Evolutionary conservation across 2,329 filamentous ascomycete genomes (phyloP), one percentile per base, ranked within the genome.

Genomic region (Fusarium sp.): DNA sequence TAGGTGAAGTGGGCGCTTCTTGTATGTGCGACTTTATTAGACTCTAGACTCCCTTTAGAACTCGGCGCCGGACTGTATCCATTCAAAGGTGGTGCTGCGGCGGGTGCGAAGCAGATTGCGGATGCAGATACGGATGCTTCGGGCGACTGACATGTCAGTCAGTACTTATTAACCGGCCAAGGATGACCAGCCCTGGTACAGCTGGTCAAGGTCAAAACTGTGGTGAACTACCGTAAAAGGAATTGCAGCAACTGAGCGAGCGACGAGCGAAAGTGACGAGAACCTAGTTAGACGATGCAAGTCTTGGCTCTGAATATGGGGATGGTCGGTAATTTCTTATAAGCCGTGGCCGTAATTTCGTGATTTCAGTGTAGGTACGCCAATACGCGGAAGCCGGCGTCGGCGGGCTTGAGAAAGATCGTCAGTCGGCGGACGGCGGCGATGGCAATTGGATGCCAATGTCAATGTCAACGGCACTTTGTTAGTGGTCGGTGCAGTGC

Each of bases 91-190:
- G 70, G 76, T 77, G 74, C 72, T 76, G 66, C 54, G 56, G 68
- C 76, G 76, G 76, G 75, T 70, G 76, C 59, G 66, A 59, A 60
- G 55, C 55, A 47, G 54, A 58, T 55, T 48, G 54, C 61, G 54
- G 54, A 77, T 70, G 54, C 65, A 68, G 63, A 68, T 68, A 62
- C 76, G 76, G 76, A 78, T 70, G 76, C 63, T 76, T 78, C 76
- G 76, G 76, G 69, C 71, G 72, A 71, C 75, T 77, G 71, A 75
- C 74, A 77, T 76, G 72, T 75, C 74, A 75, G 65, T 68, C 42
- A 69, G 66, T 63, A 57, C 62, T 65, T 66, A 61, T 72, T 63
- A 67, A 69, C 66, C 48, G 48, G 67, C 75, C 74, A 78, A 74
- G 69, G 62, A 72, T 69, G 59, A 66, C 70, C 52, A 67, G 65